These are phyloP conservation scores for Beauveria asiatica DNA, from an alignment of 2,329 filamentous ascomycete species.

Conservation along the genomic window DNA sequence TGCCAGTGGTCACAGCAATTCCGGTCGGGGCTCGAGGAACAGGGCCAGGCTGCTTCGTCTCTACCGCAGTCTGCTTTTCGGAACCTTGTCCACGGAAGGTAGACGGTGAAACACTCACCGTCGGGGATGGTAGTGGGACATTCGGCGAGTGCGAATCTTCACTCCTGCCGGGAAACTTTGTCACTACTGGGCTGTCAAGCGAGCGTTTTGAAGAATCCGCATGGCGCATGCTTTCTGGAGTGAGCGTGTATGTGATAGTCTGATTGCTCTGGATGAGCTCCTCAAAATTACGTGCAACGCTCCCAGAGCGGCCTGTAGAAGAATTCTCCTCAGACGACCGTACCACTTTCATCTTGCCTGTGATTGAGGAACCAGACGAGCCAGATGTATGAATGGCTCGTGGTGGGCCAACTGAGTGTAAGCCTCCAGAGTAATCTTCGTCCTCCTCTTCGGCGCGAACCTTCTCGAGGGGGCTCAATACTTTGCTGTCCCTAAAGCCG, in stretches of 20 bases:
- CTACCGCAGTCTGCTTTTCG: conserved; percentile 9
- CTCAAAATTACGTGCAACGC: conserved; percentile 63
- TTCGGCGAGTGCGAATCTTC: conserved; percentile 36
- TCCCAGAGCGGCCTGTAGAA: conserved; percentile 37
- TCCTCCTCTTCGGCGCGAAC: conserved; percentile 19
- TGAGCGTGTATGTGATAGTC: conserved; percentile 75
- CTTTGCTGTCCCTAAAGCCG: neutral
- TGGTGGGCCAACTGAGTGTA: conserved; percentile 15
- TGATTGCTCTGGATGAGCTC: conserved; percentile 74
- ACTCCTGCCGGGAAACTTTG: conserved; percentile 35
- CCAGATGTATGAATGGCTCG: conserved; percentile 39
- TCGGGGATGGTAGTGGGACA: conserved; percentile 37
- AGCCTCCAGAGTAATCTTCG: conserved; percentile 13
- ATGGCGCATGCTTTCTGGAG: conserved; percentile 69
- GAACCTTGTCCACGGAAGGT: conserved; percentile 8
- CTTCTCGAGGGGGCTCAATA: neutral
- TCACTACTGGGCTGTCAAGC: conserved; percentile 32
- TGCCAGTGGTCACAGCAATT: conserved; percentile 15
- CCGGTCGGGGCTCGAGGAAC: conserved; percentile 18
- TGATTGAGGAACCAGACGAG: conserved; percentile 42
- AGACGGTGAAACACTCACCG: neutral
- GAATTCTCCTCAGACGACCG: conserved; percentile 51
- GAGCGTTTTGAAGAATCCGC: conserved; percentile 48
- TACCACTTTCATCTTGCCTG: conserved; percentile 43
- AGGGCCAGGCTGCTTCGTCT: conserved; percentile 15